Evolutionary conservation across 2,329 filamentous ascomycete species (phyloP).

Genomic region (Phaeosphaeriaceae sp.): DNA sequence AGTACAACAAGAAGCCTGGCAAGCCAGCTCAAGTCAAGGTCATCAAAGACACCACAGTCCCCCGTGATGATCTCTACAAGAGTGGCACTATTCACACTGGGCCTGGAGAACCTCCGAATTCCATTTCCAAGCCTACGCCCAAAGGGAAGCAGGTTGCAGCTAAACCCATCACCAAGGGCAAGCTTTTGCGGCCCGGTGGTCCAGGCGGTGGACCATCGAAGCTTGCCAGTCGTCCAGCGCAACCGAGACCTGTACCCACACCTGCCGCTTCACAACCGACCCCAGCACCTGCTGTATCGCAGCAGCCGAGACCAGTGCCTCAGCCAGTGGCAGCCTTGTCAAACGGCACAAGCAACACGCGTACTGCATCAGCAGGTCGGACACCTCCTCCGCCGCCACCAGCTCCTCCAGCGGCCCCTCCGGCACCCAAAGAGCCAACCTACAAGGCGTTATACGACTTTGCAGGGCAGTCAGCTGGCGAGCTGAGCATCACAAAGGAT

Average conservation of each 20-base stretch:
- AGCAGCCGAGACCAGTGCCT: constrained; percentile 58
- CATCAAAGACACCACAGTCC: constrained; percentile 80
- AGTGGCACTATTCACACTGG: constrained; percentile 89
- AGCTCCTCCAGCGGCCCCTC: constrained; percentile 70
- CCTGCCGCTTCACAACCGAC: constrained; percentile 50
- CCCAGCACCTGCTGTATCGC: constrained; percentile 60
- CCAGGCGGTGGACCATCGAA: constrained; percentile 82
- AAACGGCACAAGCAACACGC: constrained; percentile 55
- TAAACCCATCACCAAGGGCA: constrained; percentile 90
- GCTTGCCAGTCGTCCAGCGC: constrained; percentile 61
- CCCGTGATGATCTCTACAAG: constrained; percentile 86
- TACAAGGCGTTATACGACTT: constrained; percentile 96
- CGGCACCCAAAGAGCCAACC: constrained; percentile 72
- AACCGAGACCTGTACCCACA: constrained; percentile 43
- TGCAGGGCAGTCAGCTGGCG: constrained; percentile 80
- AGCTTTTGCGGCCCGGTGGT: constrained; percentile 90
- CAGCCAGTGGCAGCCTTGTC: constrained; percentile 63
- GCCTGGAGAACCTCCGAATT: constrained; percentile 82
- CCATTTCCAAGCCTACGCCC: constrained; percentile 82
- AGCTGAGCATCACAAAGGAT: constrained; percentile 80
- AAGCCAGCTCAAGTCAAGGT: constrained; percentile 91
- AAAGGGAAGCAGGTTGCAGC: constrained; percentile 85
- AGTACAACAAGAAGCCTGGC: constrained; percentile 97
- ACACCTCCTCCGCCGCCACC: constrained; percentile 62
- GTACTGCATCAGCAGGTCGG: constrained; percentile 55